These are phyloP conservation scores for Rubus parviflorus DNA, from an alignment of 306 rosid species.

Conservation along the genomic window DNA sequence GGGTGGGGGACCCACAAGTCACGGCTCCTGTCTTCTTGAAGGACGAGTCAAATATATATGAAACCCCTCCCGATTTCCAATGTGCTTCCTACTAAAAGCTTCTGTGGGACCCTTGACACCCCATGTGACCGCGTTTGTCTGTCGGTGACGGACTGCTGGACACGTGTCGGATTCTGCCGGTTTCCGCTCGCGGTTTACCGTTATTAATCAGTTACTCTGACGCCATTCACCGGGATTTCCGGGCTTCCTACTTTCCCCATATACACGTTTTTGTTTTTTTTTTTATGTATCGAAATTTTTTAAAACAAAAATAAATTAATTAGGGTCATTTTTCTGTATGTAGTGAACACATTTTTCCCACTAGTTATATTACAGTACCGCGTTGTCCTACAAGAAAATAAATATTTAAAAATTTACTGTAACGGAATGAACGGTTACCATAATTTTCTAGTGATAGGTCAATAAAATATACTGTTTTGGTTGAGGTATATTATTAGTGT, in stretches of 20 bases:
- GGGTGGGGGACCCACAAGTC: constrained; percentile 35
- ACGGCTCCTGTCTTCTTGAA: background rate
- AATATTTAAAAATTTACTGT: too few relatives aligned
- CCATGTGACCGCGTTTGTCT: constrained; percentile 49
- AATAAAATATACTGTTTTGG: too few relatives aligned
- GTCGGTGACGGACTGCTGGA: constrained; percentile 27
- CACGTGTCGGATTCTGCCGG: constrained; percentile 16
- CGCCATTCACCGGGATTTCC: constrained; percentile 9
- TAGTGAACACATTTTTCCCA: too few relatives aligned
- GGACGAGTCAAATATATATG: constrained; percentile 38
- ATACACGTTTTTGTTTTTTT: too few relatives aligned
- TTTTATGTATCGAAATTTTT: too few relatives aligned
- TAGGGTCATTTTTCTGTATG: too few relatives aligned
- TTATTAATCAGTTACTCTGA: background rate
- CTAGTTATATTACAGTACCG: too few relatives aligned
- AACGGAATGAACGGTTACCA: too few relatives aligned
- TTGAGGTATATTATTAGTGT: too few relatives aligned
- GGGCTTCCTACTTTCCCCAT: background rate
- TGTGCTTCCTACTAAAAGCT: constrained; percentile 20
- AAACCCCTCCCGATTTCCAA: constrained; percentile 1
- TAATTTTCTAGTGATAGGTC: too few relatives aligned
- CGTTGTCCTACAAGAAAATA: too few relatives aligned
- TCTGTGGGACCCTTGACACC: background rate
- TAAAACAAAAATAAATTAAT: too few relatives aligned
- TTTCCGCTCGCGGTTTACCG: constrained; percentile 12